Base-by-base conservation (phyloP, 805 yeast species). In the Candida caryicola region DNA sequence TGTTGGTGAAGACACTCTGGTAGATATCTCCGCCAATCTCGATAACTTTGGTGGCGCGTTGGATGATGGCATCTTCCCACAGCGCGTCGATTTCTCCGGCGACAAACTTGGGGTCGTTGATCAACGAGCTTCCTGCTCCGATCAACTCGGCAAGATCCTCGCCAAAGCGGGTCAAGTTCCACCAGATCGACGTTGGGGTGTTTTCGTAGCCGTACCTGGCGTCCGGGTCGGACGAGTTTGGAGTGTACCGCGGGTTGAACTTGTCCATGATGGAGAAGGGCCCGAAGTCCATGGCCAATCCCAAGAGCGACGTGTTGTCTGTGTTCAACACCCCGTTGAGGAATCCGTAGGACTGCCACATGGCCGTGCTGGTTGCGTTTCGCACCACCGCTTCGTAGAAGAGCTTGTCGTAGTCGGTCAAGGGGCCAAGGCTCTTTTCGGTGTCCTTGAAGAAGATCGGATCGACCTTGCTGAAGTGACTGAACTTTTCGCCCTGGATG, bases 291-390 rank as follows among this genome's bases (percentile, higher is more conserved):
- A 93, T 76, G 0, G 95, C 77, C 8, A 89, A 66, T 0, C 99
- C 99, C 31, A 83, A 54, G n/a, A 91, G 72, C 0, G 96, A 86
- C 1, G 96, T 87, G 55, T 91, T 91, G 55, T 91, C 99, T 0
- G 98, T 90, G 58, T 91, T 91, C 39, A 93, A 66, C 4, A 93
- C 98, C 10, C 99, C 99, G 54, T 91, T 93, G 49, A 90, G 60
- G 52, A 91, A 90, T 2, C 97, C 98, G 60, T 89, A 91, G 0
- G 84, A 75, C 56, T 91, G 97, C 87, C 95, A 87, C 47, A 75
- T 69, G 2, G 95, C 96, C 2, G 85, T 82, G 13, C 85, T 74
- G 34, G 66, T 59, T 0, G 96, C 95, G 56, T 89, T 90, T 28
- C 87, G 59, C n/a, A 71, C 63, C 2, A 84, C 77, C 8, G 83